Percentiles rank a stretch among this genome's conserved stretches.
Conservation (phyloP, 352 stramenopile species). For the Phytopythium mirpurense region DNA sequence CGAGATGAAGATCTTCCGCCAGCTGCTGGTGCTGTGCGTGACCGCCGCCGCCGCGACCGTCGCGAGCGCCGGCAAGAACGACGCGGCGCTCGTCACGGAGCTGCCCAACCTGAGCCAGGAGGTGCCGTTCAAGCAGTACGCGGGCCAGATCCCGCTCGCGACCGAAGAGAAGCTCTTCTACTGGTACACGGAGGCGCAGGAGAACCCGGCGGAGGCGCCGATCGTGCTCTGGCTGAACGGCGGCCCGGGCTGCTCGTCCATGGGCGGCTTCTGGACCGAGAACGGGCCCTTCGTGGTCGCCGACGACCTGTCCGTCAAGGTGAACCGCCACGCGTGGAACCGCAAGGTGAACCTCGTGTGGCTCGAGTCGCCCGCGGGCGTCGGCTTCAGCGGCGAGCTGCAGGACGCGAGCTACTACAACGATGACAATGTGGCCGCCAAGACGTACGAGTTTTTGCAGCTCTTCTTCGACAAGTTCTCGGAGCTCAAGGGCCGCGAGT, state of each 20-base stretch:
- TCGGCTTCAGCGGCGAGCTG: conserved; percentile 64
- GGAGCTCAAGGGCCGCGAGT: conserved; percentile 62
- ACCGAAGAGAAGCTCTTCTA: conserved; percentile 72
- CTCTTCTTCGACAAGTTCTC: conserved; percentile 69
- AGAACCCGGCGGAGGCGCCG: conserved; percentile 43
- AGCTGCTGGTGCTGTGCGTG: conserved; percentile 24
- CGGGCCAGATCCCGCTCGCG: conserved; percentile 45
- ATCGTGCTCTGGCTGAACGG: conserved; percentile 84
- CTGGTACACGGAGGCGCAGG: conserved; percentile 74
- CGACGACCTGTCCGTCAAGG: conserved; percentile 41
- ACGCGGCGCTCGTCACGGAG: conserved; percentile 40
- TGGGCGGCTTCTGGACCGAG: conserved; percentile 60
- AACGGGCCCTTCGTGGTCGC: conserved; percentile 73
- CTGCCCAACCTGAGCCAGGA: conserved; percentile 39
- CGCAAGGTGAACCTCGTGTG: conserved; percentile 73
- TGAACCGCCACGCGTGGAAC: conserved; percentile 78
- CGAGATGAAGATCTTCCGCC: conserved; percentile 35
- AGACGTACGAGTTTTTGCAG: conserved; percentile 72
- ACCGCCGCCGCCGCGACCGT: conserved; percentile 12
- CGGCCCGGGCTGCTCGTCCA: conserved; percentile 67
- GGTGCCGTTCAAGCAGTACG: conserved; percentile 67
- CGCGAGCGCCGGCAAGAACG: conserved; percentile 20
- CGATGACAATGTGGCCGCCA: conserved; percentile 67
- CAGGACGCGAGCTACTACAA: conserved; percentile 74
- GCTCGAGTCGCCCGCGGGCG: conserved; percentile 67